A percentile compares a stretch with the other conserved stretches of the same genome.
phyloP scores from a whole-genome alignment of 2,329 filamentous ascomycete species.

The Dothistroma septosporum region DNA sequence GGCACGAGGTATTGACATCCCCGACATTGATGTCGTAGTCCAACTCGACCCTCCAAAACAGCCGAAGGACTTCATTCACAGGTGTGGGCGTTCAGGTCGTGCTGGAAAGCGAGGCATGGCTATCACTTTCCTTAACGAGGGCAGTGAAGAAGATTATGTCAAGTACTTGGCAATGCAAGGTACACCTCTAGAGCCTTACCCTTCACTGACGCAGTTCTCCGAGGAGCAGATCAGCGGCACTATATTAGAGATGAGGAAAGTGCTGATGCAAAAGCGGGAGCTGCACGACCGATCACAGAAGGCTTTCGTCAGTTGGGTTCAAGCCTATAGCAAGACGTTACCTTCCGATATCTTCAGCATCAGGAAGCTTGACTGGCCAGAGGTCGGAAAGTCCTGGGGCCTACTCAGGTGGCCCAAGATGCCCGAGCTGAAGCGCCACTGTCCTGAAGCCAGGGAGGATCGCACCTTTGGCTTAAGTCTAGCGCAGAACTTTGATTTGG shows the following conservation, averaged over 20 bases:
- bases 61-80: slow-evolving; percentile 74
- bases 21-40: slow-evolving; percentile 83
- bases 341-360: slow-evolving; percentile 87
- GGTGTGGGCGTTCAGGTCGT: slow-evolving; percentile 60
- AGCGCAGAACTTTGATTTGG: slow-evolving; percentile 33
- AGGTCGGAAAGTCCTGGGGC: slow-evolving; percentile 78
- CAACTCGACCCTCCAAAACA: slow-evolving; percentile 84
- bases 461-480: slow-evolving; percentile 39
- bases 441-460: slow-evolving; percentile 37
- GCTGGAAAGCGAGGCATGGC: slow-evolving; percentile 71
- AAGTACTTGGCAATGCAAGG: slow-evolving; percentile 62
- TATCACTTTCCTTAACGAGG: slow-evolving; percentile 78
- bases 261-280: slow-evolving; percentile 58
- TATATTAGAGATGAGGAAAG: slow-evolving; percentile 58
- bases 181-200: slow-evolving; percentile 31
- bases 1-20: slow-evolving; percentile 85
- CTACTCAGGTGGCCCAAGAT: slow-evolving; percentile 84
- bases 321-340: slow-evolving; percentile 86
- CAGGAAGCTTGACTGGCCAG: slow-evolving; percentile 76
- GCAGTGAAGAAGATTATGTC: slow-evolving; percentile 84
- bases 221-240: slow-evolving; percentile 57
- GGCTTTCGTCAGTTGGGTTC: slow-evolving; percentile 89
- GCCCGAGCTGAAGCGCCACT: slow-evolving; percentile 65
- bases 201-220: slow-evolving; percentile 46
- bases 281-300: slow-evolving; percentile 84